These are phyloP conservation scores for Stachybotrys elegans DNA, from an alignment of 2,329 filamentous ascomycete genomes.

Conservation along the genomic window DNA sequence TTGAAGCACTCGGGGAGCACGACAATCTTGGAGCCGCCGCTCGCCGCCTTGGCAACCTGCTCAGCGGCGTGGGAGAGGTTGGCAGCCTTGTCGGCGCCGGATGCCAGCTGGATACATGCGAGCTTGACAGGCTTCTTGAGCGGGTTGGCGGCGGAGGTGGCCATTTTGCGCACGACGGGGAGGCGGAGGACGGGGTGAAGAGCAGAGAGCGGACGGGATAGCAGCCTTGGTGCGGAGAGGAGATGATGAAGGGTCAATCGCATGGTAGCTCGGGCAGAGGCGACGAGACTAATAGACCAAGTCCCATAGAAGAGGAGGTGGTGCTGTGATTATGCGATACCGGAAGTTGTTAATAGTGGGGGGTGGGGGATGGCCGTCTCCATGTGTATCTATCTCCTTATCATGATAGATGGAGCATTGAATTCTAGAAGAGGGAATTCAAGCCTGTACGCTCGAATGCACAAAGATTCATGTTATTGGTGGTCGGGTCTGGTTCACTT, in stretches of 20 bases:
- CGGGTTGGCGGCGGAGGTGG: conserved; percentile 32
- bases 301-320: conserved; percentile 5
- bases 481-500: too few species aligned
- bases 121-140: conserved; percentile 76
- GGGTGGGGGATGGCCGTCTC: too few species aligned
- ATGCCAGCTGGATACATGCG: conserved; percentile 75
- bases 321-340: background rate
- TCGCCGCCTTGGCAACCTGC: conserved; percentile 78
- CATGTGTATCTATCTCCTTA: too few species aligned
- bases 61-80: conserved; percentile 78
- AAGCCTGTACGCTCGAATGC: too few species aligned
- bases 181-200: conserved; percentile 12
- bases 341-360: too few species aligned
- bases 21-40: conserved; percentile 73
- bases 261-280: too few species aligned
- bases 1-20: conserved; percentile 99
- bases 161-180: conserved; percentile 27
- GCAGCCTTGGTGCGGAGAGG: conserved; percentile 8
- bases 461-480: too few species aligned
- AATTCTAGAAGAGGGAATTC: too few species aligned
- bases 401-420: too few species aligned
- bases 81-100: conserved; percentile 73
- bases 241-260: conserved; percentile 5
- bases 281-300: too few species aligned
- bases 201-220: conserved; percentile 4